phyloP scores from a whole-genome alignment of 1,139 yeast species.

The Protomyces gravidus region DNA sequence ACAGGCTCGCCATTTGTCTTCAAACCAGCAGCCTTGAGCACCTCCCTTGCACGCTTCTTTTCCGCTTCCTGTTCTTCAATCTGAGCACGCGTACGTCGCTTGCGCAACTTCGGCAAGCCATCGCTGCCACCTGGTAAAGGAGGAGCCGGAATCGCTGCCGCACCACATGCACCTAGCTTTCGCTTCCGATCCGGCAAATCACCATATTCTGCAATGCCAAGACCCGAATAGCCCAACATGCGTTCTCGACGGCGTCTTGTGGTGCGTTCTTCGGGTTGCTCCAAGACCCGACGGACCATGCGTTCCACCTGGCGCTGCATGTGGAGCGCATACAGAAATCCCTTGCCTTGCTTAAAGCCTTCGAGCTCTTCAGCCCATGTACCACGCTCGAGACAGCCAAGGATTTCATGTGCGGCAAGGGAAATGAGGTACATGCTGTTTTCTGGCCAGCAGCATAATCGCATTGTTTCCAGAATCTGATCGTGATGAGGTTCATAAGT shows the following conservation, averaged over 20 bases:
- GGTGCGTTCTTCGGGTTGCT: background rate
- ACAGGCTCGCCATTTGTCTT: conserved; percentile 20
- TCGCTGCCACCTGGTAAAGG: background rate
- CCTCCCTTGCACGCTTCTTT: conserved; percentile 14
- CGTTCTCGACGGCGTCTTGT: conserved; percentile 11
- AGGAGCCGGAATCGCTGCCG: background rate
- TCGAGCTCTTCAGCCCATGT: conserved; percentile 21
- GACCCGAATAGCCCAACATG: conserved; percentile 13
- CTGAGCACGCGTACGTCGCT: conserved; percentile 15
- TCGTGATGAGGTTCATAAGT: conserved; percentile 21
- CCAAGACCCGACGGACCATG: conserved; percentile 4
- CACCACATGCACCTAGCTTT: conserved; percentile 8
- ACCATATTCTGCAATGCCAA: conserved; percentile 18
- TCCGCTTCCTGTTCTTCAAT: conserved; percentile 8
- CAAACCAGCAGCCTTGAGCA: conserved; percentile 20
- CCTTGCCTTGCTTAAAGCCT: conserved; percentile 7
- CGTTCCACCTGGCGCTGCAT: conserved; percentile 18
- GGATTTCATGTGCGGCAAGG: conserved; percentile 15
- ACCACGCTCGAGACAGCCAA: conserved; percentile 20
- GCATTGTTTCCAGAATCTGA: conserved; percentile 13
- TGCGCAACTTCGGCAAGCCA: conserved; percentile 7
- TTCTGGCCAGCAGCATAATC: conserved; percentile 25
- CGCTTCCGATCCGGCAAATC: conserved; percentile 11
- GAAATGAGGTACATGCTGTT: conserved; percentile 23
- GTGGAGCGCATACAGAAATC: conserved; percentile 8